Conservation (phyloP, 2,329 filamentous ascomycete species). For the Nemania sp. region DNA sequence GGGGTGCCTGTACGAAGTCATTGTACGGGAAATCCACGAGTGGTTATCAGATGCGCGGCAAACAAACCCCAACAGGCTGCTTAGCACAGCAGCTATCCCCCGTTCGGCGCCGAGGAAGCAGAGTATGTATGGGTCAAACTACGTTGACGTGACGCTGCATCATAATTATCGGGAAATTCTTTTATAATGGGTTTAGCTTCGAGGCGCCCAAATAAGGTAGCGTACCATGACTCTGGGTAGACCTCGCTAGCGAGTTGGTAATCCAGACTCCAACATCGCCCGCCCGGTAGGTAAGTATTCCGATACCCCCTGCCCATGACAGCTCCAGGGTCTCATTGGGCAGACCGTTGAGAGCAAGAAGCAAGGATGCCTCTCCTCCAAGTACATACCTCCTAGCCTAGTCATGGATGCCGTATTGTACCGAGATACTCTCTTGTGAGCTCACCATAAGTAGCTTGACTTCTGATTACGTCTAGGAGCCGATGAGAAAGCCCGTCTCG, state of each 20-base stretch:
- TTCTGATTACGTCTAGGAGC: constrained; percentile 2
- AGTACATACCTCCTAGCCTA: too few species aligned
- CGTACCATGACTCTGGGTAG: background rate
- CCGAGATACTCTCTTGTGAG: background rate
- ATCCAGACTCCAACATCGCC: background rate
- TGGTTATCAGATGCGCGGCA: too few species aligned
- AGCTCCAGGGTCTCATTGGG: too few species aligned
- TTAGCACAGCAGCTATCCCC: background rate
- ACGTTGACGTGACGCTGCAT: background rate
- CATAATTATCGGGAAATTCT: background rate
- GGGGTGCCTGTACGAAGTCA: too few species aligned
- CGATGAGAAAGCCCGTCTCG: background rate
- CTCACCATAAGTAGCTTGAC: constrained; percentile 14
- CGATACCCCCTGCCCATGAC: too few species aligned
- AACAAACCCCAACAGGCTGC: too few species aligned
- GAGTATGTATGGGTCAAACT: background rate
- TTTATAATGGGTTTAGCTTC: background rate
- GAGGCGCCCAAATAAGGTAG: background rate
- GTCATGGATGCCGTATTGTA: background rate
- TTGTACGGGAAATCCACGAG: too few species aligned
- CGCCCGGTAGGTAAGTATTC: too few species aligned
- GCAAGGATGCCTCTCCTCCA: too few species aligned
- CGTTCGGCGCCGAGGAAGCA: background rate
- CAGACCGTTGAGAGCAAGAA: too few species aligned
- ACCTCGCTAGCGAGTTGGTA: background rate